Evolutionary conservation across 305 asterid species (phyloP).

Genomic region (Fraxinus sp.): DNA sequence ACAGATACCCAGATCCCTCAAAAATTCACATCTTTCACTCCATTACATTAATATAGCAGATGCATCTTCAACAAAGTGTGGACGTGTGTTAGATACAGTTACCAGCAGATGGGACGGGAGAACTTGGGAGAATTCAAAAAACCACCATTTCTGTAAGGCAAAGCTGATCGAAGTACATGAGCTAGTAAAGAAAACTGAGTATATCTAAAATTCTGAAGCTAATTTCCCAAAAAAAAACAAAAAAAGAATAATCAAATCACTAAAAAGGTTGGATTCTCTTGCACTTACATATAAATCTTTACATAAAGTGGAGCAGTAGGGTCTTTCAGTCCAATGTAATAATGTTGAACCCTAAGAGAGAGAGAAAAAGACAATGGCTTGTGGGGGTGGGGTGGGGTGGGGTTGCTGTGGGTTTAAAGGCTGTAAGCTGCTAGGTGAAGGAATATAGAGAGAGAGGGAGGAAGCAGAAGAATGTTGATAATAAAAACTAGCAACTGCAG

Average conservation of each 20-base stretch:
- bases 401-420: slow-evolving; percentile 34
- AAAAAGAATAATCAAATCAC: neutral
- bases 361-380: neutral
- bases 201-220: neutral
- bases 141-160: neutral
- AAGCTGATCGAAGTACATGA: neutral
- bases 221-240: neutral
- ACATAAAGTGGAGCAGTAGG: neutral
- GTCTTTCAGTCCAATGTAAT: slow-evolving; percentile 22
- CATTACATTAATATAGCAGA: neutral
- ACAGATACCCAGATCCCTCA: neutral
- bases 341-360: slow-evolving; percentile 42
- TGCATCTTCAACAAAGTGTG: neutral
- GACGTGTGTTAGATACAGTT: neutral
- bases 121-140: neutral
- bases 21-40: neutral
- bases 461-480: slow-evolving; percentile 23
- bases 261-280: slow-evolving; percentile 8
- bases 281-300: slow-evolving; percentile 3
- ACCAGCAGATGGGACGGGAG: neutral
- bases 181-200: neutral
- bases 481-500: neutral
- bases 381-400: neutral
- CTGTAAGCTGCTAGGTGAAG: slow-evolving; percentile 42
- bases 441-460: slow-evolving; percentile 14